These are phyloP conservation scores for Amoebophrya sp. DNA, from an alignment of 169 alveolate genomes.

Conservation along the genomic window DNA sequence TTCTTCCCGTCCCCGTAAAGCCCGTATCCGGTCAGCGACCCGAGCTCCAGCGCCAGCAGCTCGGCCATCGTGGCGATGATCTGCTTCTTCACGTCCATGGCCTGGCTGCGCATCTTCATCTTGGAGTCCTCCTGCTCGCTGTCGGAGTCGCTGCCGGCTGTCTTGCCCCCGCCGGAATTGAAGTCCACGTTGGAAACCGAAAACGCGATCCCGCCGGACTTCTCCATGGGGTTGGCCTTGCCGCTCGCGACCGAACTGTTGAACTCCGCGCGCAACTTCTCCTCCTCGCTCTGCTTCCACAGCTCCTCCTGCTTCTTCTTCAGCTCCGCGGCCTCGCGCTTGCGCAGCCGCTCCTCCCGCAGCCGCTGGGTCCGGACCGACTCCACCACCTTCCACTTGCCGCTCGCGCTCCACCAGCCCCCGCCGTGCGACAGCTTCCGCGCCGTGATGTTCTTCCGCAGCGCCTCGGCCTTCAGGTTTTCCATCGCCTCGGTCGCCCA, in stretches of 20 bases:
- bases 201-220: too few relatives aligned
- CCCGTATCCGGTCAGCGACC: not conserved
- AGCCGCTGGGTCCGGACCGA: not conserved
- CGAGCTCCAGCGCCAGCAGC: not conserved
- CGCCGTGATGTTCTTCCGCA: not conserved
- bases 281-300: not conserved
- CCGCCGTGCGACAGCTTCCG: conserved; percentile 1
- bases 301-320: not conserved
- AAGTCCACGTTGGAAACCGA: too few relatives aligned
- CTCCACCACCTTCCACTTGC: conserved; percentile 15
- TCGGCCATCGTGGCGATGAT: not conserved
- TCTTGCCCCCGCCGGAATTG: too few relatives aligned
- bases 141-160: too few relatives aligned
- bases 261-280: not conserved
- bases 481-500: not conserved
- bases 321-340: not conserved
- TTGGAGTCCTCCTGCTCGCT: too few relatives aligned
- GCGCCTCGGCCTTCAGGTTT: not conserved
- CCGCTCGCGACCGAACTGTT: too few relatives aligned
- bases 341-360: not conserved
- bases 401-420: not conserved
- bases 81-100: too few relatives aligned
- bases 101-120: too few relatives aligned
- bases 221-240: too few relatives aligned
- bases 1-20: conserved; percentile 6